Percentiles rank a stretch among this genome's conserved stretches.
phyloP scores from a whole-genome alignment of 1,139 yeast species.

The Casaregolazyma suthepensis region DNA sequence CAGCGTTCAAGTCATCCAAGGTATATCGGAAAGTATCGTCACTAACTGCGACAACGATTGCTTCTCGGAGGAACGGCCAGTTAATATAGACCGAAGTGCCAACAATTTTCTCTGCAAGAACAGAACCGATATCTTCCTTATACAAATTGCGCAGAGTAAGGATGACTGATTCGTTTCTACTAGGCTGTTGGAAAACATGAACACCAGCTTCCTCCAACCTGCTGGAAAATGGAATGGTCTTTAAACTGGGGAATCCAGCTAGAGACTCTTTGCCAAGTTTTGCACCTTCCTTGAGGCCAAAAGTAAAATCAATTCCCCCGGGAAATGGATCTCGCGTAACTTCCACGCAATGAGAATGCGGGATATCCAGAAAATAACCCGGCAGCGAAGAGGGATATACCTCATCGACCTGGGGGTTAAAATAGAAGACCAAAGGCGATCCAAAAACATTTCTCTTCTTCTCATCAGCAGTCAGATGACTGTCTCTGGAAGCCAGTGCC shows the following conservation, averaged over 20 bases:
- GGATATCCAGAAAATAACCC: slow-evolving; percentile 69
- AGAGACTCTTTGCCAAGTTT: slow-evolving; percentile 60
- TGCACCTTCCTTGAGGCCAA: slow-evolving; percentile 66
- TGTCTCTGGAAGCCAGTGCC: slow-evolving; percentile 61
- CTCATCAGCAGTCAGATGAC: slow-evolving; percentile 62
- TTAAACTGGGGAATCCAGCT: slow-evolving; percentile 88
- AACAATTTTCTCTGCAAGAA: slow-evolving; percentile 54
- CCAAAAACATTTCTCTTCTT: slow-evolving; percentile 70
- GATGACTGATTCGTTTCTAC: slow-evolving; percentile 76
- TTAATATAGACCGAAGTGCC: slow-evolving; percentile 63
- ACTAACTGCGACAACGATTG: slow-evolving; percentile 57
- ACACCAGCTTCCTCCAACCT: slow-evolving; percentile 57
- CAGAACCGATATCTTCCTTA: slow-evolving; percentile 41
- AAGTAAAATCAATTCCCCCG: slow-evolving; percentile 34
- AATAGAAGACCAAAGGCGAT: slow-evolving; percentile 55
- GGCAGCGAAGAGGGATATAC: slow-evolving; percentile 75
- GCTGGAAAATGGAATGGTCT: slow-evolving; percentile 57
- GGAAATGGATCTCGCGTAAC: slow-evolving; percentile 32
- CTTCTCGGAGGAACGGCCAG: slow-evolving; percentile 89
- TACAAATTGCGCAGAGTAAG: slow-evolving; percentile 53
- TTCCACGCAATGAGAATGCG: slow-evolving; percentile 72
- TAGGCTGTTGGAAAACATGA: slow-evolving; percentile 76
- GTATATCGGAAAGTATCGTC: slow-evolving; percentile 52
- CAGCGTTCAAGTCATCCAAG: slow-evolving; percentile 28
- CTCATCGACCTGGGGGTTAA: slow-evolving; percentile 69